Base-by-base conservation (phyloP, 345 rosid genomes). In the Durio zibethinus region DNA sequence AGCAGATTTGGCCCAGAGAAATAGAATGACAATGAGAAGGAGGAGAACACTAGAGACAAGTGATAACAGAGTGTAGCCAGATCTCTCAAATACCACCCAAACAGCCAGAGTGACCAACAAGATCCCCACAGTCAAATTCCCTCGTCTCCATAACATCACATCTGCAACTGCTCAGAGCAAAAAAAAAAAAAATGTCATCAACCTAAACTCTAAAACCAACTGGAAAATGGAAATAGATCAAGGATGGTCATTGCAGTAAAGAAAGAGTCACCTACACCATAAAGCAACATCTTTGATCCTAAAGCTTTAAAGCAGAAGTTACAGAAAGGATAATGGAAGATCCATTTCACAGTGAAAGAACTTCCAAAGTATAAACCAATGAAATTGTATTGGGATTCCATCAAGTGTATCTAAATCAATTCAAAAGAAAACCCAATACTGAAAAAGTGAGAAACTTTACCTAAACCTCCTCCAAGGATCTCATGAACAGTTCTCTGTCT, bases 1-100 rank as follows among this genome's bases (percentile, higher is more conserved):
- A 18, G 99, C 99, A 78, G 97, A 91, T 92, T 94, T 97, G 84
- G 97, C 93, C 99, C 97, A 97, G 53, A 94, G 82, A 73, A 97
- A 94, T 62, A 97, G 90, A 84, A 92, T 89, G 80, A 83, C 81
- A 74, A 84, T 60, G 66, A 97, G 94, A 75, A 97, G 97, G 69
- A 94, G 92, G 27, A 94, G 89, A 82, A 97, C 98, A 80, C 93
- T 91, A 45, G 97, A 91, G 83, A 86, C 76, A 74, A 97, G 96
- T 45, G 97, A 91, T 62, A 97, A n/a, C 64, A 97, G 79, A 12
- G 97, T 94, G 75, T 97, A 92, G 47, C 96, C 90, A 42, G 93
- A 94, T 85, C 85, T 82, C 86, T 91, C 93, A 84, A 97, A 92
- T 77, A 97, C 94, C 66, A 92, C 84, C 99, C 98, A 94, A 70